phyloP scores from a whole-genome alignment of 1,139 yeast species.

The Kurtzmaniella quercitrusa region DNA sequence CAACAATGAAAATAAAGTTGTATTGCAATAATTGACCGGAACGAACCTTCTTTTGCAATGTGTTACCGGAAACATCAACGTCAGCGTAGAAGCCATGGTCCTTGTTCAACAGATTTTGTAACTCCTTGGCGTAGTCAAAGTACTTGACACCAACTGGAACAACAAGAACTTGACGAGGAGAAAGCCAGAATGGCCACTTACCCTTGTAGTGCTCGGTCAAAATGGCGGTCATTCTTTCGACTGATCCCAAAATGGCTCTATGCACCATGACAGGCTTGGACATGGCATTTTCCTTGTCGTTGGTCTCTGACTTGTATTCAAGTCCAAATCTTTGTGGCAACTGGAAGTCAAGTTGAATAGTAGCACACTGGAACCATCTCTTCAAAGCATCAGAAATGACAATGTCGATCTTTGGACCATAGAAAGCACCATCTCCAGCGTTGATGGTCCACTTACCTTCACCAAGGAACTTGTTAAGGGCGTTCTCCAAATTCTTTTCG shows the following conservation, averaged over 20 bases:
- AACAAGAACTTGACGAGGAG: slow-evolving; percentile 93
- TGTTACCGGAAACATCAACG: slow-evolving; percentile 88
- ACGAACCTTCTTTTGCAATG: slow-evolving; percentile 94
- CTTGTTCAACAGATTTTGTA: slow-evolving; percentile 61
- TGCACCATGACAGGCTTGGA: slow-evolving; percentile 95
- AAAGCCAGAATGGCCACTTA: slow-evolving; percentile 98
- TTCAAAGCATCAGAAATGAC: slow-evolving; percentile 86
- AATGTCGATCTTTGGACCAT: slow-evolving; percentile 97
- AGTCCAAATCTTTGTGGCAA: slow-evolving; percentile 87
- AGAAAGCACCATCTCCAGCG: slow-evolving; percentile 98
- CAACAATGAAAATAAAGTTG: slow-evolving; percentile 93
- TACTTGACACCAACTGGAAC: slow-evolving; percentile 95
- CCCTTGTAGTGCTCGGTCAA: slow-evolving; percentile 97
- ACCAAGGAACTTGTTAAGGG: slow-evolving; percentile 64
- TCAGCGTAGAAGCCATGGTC: slow-evolving; percentile 81
- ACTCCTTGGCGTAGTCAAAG: slow-evolving; percentile 80
- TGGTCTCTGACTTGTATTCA: slow-evolving; percentile 76
- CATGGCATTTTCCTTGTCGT: slow-evolving; percentile 35
- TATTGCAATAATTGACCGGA: slow-evolving; percentile 89
- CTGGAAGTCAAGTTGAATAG: slow-evolving; percentile 97
- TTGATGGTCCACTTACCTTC: slow-evolving; percentile 86
- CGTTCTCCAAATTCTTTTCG: slow-evolving; percentile 69
- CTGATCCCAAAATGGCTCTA: slow-evolving; percentile 96
- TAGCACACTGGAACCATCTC: slow-evolving; percentile 97
- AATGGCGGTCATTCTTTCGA: slow-evolving; percentile 97